phyloP scores from a whole-genome alignment of 352 stramenopile species.

The Heterotrichella gracilis region DNA sequence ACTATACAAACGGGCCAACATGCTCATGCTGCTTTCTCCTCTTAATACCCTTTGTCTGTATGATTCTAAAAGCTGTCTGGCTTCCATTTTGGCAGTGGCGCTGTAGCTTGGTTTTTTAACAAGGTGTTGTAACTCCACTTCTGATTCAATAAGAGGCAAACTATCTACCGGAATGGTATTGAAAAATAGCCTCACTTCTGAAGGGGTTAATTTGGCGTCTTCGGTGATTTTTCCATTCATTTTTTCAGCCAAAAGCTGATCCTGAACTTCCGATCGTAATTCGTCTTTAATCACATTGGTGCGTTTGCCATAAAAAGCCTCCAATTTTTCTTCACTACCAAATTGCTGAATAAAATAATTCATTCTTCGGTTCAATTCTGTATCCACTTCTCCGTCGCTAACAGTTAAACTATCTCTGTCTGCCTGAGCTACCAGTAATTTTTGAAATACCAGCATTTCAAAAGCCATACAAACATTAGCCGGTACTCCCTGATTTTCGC shows the following conservation, averaged over 20 bases:
- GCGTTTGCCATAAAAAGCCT: background rate
- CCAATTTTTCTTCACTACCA: background rate
- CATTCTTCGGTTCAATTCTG: background rate
- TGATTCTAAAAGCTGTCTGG: background rate
- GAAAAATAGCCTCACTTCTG: background rate
- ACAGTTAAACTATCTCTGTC: background rate
- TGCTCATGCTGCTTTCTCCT: background rate
- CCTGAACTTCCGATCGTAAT: background rate
- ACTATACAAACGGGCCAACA: background rate
- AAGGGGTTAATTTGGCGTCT: background rate
- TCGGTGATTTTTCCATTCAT: background rate
- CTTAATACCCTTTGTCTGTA: conserved; percentile 5
- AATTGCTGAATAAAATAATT: background rate
- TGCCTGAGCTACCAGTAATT: background rate
- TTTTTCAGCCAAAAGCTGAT: background rate
- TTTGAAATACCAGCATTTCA: background rate
- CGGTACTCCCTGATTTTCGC: background rate
- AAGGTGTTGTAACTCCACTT: background rate
- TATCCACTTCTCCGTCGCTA: background rate
- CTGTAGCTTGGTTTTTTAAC: background rate
- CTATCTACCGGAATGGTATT: background rate
- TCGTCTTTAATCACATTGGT: conserved; percentile 6
- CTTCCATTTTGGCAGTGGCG: background rate
- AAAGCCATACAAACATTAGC: background rate
- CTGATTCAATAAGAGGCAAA: background rate